A percentile compares a stretch with the other conserved stretches of the same genome.
phyloP scores from a whole-genome alignment of 2,329 filamentous ascomycete genomes.

The Sarocladiaceae sp. region DNA sequence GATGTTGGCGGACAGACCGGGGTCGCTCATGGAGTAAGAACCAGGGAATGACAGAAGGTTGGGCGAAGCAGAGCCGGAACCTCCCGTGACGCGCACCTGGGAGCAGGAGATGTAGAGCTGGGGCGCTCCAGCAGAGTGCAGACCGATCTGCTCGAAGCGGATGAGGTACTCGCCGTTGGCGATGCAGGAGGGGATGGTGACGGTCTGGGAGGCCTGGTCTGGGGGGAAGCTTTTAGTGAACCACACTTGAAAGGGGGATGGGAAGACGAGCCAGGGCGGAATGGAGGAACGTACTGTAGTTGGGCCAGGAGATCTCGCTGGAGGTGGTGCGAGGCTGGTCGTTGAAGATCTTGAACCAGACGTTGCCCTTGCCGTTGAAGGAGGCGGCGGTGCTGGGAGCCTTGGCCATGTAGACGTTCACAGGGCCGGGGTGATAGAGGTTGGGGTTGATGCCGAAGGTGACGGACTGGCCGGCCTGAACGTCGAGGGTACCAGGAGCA shows the following conservation, averaged over 20 bases:
- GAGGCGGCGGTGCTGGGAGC: constrained; percentile 28
- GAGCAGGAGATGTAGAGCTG: constrained; percentile 21
- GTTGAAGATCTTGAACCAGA: constrained; percentile 33
- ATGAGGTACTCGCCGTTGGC: constrained; percentile 40
- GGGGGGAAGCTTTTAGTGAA: background rate
- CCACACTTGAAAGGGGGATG: background rate
- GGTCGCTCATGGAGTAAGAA: constrained; percentile 27
- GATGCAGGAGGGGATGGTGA: constrained; percentile 37
- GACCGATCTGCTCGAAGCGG: constrained; percentile 35
- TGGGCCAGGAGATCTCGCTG: constrained; percentile 29
- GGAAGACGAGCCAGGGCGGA: background rate
- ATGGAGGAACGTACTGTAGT: constrained; percentile 21
- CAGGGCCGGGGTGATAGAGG: constrained; percentile 34
- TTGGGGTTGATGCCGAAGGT: constrained; percentile 30
- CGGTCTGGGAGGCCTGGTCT: constrained; percentile 27
- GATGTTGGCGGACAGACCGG: constrained; percentile 28
- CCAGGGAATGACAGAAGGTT: constrained; percentile 33
- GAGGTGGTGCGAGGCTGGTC: constrained; percentile 29
- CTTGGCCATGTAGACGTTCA: constrained; percentile 30
- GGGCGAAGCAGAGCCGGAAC: constrained; percentile 20
- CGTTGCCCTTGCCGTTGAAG: constrained; percentile 28
- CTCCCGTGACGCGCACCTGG: constrained; percentile 24
- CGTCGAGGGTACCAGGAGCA: constrained; percentile 19
- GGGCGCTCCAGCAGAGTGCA: constrained; percentile 25
- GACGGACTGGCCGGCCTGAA: constrained; percentile 31